Evolutionary conservation across 495 filamentous ascomycete species (phyloP), one percentile per base, ranked within the genome.

Genomic region (Astrothelium subdiscretum): DNA sequence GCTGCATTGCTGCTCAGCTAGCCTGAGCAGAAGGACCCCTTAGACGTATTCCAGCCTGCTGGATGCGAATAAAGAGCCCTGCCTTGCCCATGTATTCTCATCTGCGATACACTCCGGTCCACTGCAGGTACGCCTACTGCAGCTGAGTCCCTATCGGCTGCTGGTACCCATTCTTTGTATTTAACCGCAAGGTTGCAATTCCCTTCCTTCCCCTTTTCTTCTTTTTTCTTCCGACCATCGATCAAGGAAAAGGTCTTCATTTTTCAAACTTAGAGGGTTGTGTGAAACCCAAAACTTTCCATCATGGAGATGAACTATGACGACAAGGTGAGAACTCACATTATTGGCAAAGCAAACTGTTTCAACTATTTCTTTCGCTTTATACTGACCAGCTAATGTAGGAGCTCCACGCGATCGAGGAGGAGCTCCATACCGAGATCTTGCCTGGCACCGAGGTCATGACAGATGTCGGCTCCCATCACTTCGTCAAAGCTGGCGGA

Each of bases 371-470:
- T n/a, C n/a, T n/a, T n/a, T n/a, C 20, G 40, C 3, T 27, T 38
- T 38, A 24, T 27, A 24, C 65, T 67, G 43, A 70, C 32, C 15
- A 22, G n/a, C n/a, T 35, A 15, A 2, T n/a, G 10, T 48, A 73
- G 71, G 69, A 72, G 63, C 65, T 72, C 63, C 73, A 65, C 57
- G 61, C 64, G 27, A 65, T 75, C 38, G 73, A 72, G 61, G 60
- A 69, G 62, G 71, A 73, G 74, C 75, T 85, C 58, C 70, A 80
- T 24, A 77, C 75, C 31, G 77, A 80, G 62, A 82, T 86, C 58
- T 76, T 82, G 42, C 83, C 83, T 0, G 83, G 83, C 2, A 86
- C 83, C 18, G 83, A 86, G 72, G 78, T 85, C 70, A 86, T 85
- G 83, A 70, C 74, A 2, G 71, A 74, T 59, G 64, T 84, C 43